phyloP scores from a whole-genome alignment of 2,329 filamentous ascomycete species.

The Diplodia scrobiculata region DNA sequence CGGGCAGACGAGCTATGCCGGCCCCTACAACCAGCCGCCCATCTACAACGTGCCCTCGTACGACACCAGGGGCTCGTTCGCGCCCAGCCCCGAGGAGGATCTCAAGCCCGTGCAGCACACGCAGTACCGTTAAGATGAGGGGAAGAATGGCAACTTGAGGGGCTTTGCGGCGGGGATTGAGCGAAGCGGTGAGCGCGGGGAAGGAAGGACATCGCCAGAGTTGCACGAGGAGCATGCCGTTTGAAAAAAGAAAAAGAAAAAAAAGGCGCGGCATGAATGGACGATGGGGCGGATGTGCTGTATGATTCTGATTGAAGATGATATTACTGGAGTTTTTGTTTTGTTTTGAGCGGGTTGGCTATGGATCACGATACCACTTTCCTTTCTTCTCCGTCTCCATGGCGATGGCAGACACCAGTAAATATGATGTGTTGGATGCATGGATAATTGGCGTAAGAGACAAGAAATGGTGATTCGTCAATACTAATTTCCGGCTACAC shows the following conservation, averaged over 20 bases:
- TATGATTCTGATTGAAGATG: neutral
- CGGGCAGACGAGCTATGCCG: constrained; percentile 1
- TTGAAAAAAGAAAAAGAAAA: neutral
- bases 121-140: neutral
- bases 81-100: neutral
- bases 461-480: neutral
- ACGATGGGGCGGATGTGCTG: neutral
- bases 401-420: neutral
- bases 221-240: neutral
- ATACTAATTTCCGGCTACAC: too few species aligned
- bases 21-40: neutral
- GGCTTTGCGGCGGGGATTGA: neutral
- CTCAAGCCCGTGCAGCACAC: neutral
- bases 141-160: neutral
- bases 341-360: neutral
- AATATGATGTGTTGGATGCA: neutral
- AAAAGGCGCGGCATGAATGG: neutral
- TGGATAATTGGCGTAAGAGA: neutral
- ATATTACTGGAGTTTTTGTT: neutral
- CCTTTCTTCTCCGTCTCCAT: neutral
- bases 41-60: neutral
- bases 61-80: neutral
- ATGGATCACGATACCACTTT: neutral
- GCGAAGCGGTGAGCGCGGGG: neutral
- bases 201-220: too few species aligned